These are phyloP conservation scores for Aquanectria penicillioides DNA, from an alignment of 2,329 filamentous ascomycete species.

Conservation along the genomic window DNA sequence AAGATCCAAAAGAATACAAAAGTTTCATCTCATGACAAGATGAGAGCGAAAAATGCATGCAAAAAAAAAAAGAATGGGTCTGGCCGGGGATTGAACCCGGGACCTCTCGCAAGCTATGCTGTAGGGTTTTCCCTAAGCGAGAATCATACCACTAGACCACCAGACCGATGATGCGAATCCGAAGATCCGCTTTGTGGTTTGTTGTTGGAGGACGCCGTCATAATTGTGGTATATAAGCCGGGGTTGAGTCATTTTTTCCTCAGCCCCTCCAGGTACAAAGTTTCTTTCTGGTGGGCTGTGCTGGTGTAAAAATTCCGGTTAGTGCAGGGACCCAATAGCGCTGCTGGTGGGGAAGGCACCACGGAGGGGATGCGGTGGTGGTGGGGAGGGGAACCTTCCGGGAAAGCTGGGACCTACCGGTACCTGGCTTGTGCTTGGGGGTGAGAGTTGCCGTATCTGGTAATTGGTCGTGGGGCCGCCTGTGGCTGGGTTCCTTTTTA, in stretches of 20 bases:
- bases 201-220: slow-evolving; percentile 11
- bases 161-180: slow-evolving; percentile 46
- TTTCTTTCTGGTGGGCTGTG: slow-evolving; percentile 1
- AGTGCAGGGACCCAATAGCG: too few relatives aligned
- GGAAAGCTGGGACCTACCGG: too few relatives aligned
- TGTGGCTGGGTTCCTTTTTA: too few relatives aligned
- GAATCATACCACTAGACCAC: slow-evolving; percentile 77
- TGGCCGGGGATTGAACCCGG: slow-evolving; percentile 59
- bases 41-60: neutral
- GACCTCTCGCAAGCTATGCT: slow-evolving; percentile 55
- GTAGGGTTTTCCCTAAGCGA: slow-evolving; percentile 68
- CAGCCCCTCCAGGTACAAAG: slow-evolving; percentile 17
- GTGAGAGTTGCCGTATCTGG: too few relatives aligned
- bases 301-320: too few relatives aligned
- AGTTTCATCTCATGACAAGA: neutral
- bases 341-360: too few relatives aligned
- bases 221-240: slow-evolving; percentile 23
- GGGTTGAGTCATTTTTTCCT: neutral
- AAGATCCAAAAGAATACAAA: neutral
- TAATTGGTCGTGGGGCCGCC: too few relatives aligned
- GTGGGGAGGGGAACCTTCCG: too few relatives aligned
- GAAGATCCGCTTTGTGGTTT: slow-evolving; percentile 22
- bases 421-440: too few relatives aligned
- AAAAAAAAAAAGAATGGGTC: slow-evolving; percentile 45
- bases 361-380: too few relatives aligned